Percentiles rank a stretch among this genome's conserved stretches.
Conservation (phyloP, 1,139 yeast species). For the Hansenula lynferdii region DNA sequence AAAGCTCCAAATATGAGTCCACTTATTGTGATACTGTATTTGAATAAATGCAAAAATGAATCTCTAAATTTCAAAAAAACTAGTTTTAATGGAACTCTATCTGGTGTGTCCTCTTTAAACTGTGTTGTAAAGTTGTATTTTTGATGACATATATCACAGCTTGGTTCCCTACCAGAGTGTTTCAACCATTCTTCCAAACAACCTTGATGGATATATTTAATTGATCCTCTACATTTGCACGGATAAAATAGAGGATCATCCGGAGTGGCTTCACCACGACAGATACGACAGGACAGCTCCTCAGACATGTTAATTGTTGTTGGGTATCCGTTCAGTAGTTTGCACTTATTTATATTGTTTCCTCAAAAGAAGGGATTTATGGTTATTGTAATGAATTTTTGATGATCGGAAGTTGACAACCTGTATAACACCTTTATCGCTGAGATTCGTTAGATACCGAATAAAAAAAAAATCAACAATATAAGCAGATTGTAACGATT, state of each 20-base stretch:
- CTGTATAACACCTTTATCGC: no score
- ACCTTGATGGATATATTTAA: slow-evolving; percentile 88
- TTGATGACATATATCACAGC: slow-evolving; percentile 88
- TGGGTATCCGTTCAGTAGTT: not conserved
- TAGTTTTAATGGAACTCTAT: slow-evolving; percentile 48
- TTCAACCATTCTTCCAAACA: slow-evolving; percentile 87
- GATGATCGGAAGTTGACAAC: no score
- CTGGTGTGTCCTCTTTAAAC: slow-evolving; percentile 69
- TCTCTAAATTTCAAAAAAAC: slow-evolving; percentile 35
- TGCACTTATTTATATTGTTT: no score
- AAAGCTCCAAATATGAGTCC: slow-evolving; percentile 38
- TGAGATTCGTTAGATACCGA: no score
- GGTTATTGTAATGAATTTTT: no score
- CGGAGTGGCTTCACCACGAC: slow-evolving; percentile 84
- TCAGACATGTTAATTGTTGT: slow-evolving; percentile 5
- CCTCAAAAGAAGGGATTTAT: no score
- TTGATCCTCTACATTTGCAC: slow-evolving; percentile 91
- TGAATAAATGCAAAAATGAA: slow-evolving; percentile 23
- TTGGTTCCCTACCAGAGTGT: slow-evolving; percentile 36
- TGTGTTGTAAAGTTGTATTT: slow-evolving; percentile 70
- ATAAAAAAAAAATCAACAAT: no score
- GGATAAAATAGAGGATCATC: slow-evolving; percentile 87
- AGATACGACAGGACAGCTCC: slow-evolving; percentile 74
- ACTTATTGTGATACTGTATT: slow-evolving; percentile 29
- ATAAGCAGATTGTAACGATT: no score